phyloP scores from a whole-genome alignment of 2,329 filamentous ascomycete species.

The Fonsecaea multimorphosa region DNA sequence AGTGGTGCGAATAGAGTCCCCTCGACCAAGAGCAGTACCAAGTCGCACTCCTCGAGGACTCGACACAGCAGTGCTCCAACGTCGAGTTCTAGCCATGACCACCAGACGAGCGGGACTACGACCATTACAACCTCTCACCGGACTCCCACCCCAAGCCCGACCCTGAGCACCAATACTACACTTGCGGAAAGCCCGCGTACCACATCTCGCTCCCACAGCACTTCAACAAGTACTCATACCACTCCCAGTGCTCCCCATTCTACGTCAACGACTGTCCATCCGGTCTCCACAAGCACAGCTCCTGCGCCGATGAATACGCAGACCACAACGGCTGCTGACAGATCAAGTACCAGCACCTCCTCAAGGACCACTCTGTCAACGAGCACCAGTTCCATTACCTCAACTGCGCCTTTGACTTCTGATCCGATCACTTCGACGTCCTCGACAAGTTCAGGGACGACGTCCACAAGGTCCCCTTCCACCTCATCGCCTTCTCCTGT shows the following conservation, averaged over 20 bases:
- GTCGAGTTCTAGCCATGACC: neutral
- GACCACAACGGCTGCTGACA: neutral
- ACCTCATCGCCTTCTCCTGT: no score
- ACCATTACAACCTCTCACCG: no score
- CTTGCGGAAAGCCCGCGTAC: no score
- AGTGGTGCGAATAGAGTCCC: neutral
- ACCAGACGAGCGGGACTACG: neutral
- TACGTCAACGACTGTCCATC: neutral
- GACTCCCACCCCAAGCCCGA: no score
- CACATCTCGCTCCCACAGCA: no score
- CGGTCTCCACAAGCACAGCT: neutral
- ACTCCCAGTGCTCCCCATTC: neutral
- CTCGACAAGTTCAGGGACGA: no score
- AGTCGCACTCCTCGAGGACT: neutral
- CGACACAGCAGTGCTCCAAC: neutral
- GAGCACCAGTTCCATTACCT: no score
- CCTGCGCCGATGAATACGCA: no score
- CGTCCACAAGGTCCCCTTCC: no score
- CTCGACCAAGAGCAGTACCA: neutral
- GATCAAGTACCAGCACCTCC: neutral
- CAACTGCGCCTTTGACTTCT: no score
- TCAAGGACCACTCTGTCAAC: neutral
- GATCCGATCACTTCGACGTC: neutral
- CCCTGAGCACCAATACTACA: no score
- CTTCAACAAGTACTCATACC: neutral